phyloP scores from a whole-genome alignment of 768 basidiomycete genomes.

The Wakefieldia striispora region DNA sequence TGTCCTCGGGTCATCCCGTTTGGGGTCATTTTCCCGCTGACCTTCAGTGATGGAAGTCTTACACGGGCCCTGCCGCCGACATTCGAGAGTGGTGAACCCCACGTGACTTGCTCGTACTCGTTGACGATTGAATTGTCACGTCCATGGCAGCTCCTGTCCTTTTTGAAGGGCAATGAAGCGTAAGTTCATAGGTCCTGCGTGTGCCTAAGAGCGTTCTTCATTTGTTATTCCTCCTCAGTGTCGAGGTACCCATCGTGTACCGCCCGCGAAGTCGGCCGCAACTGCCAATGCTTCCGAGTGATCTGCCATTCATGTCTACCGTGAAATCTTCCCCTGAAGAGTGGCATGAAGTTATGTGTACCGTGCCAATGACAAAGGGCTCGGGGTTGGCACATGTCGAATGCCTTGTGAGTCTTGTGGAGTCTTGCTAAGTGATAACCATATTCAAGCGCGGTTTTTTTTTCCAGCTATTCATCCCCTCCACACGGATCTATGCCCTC shows the following conservation, averaged over 20 bases:
- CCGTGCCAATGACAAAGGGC: constrained; percentile 38
- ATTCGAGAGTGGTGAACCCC: constrained; percentile 29
- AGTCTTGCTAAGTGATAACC: background rate
- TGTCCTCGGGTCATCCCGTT: constrained; percentile 44
- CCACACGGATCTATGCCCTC: constrained; percentile 51
- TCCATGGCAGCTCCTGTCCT: constrained; percentile 37
- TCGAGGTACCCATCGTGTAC: constrained; percentile 51
- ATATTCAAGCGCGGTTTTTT: background rate
- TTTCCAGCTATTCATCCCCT: constrained; percentile 58
- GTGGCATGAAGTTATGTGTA: constrained; percentile 52
- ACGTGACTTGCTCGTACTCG: constrained; percentile 42
- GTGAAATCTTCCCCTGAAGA: constrained; percentile 66
- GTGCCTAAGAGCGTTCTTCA: background rate
- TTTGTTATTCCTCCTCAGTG: constrained; percentile 28
- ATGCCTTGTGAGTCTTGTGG: constrained; percentile 45
- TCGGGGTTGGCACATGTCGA: constrained; percentile 40
- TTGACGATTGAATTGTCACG: constrained; percentile 44
- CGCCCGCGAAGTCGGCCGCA: constrained; percentile 53
- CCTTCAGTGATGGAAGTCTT: constrained; percentile 38
- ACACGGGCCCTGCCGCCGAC: constrained; percentile 48
- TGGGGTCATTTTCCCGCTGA: constrained; percentile 42
- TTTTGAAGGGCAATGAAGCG: constrained; percentile 49
- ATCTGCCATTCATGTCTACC: constrained; percentile 51
- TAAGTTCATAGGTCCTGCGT: constrained; percentile 22
- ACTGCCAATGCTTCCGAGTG: constrained; percentile 46